These are phyloP conservation scores for Pythium guiyangense DNA, from an alignment of 352 stramenopile genomes.

Conservation along the genomic window DNA sequence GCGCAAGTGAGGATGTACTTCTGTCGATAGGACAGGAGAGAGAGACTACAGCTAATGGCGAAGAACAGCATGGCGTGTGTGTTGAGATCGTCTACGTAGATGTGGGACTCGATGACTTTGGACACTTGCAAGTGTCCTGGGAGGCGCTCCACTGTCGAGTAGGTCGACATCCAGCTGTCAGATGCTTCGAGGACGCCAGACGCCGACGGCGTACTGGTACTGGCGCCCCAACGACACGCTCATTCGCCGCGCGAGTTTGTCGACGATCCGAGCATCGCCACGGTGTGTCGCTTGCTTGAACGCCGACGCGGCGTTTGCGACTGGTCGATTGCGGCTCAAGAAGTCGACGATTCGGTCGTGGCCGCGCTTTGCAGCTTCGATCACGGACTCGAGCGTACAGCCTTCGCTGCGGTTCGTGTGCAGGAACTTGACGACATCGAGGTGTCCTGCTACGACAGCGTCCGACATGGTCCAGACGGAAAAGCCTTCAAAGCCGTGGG, in stretches of 20 bases:
- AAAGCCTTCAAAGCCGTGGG: background rate
- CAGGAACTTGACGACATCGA: background rate
- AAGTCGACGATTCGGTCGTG: background rate
- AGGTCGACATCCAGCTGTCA: too few relatives aligned
- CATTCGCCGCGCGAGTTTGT: background rate
- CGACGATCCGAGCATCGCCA: background rate
- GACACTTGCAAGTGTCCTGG: too few relatives aligned
- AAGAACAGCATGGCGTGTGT: too few relatives aligned
- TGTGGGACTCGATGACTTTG: too few relatives aligned
- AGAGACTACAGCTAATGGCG: too few relatives aligned
- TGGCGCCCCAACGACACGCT: too few relatives aligned
- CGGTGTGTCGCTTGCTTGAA: background rate
- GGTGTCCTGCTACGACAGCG: background rate
- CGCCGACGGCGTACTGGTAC: too few relatives aligned
- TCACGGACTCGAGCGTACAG: background rate
- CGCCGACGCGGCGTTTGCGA: background rate
- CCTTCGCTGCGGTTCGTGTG: background rate
- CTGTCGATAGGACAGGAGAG: too few relatives aligned
- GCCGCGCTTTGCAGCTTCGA: background rate
- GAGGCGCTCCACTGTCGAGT: too few relatives aligned
- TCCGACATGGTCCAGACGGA: background rate
- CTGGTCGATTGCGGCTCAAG: background rate
- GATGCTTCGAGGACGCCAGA: too few relatives aligned
- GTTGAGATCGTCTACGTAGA: too few relatives aligned
- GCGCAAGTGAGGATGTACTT: background rate